Conservation (phyloP, 2,329 filamentous ascomycete species). For the Penicillium paneum region DNA sequence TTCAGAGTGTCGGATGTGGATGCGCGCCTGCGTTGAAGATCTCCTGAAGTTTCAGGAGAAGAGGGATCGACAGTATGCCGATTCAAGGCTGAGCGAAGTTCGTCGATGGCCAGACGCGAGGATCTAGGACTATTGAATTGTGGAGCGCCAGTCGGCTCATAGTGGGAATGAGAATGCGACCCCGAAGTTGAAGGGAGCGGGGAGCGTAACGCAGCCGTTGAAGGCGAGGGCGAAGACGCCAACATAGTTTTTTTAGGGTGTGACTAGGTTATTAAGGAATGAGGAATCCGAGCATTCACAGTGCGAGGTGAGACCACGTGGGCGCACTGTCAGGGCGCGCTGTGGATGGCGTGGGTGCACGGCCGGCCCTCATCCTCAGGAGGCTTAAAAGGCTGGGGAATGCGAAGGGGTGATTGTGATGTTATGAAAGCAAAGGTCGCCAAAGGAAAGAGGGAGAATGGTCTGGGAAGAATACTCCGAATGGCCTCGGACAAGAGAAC, state of each 20-base stretch:
- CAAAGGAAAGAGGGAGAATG: not conserved
- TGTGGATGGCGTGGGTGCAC: constrained; percentile 33
- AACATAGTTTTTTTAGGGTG: constrained; percentile 28
- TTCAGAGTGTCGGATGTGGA: constrained; percentile 23
- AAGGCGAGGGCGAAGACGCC: constrained; percentile 43
- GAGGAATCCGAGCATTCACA: constrained; percentile 20
- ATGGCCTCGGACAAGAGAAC: not conserved
- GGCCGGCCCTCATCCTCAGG: constrained; percentile 29
- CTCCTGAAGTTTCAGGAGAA: constrained; percentile 34
- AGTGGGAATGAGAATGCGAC: constrained; percentile 29
- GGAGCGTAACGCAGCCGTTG: constrained; percentile 37
- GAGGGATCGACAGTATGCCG: constrained; percentile 38
- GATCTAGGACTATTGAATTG: constrained; percentile 35
- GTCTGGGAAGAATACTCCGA: not conserved
- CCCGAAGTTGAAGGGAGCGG: constrained; percentile 21
- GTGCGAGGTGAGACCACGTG: constrained; percentile 36
- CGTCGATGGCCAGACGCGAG: constrained; percentile 40
- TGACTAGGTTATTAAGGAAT: constrained; percentile 15
- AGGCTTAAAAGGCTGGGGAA: constrained; percentile 9
- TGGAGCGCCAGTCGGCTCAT: constrained; percentile 31
- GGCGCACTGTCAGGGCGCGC: constrained; percentile 36
- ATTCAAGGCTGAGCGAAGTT: constrained; percentile 40
- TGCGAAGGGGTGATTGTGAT: not conserved
- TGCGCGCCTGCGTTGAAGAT: constrained; percentile 34
- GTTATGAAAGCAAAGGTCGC: not conserved